Evolutionary conservation across 1,284 basidiomycete species (phyloP).

Genomic region (Rugosomyces carneus): DNA sequence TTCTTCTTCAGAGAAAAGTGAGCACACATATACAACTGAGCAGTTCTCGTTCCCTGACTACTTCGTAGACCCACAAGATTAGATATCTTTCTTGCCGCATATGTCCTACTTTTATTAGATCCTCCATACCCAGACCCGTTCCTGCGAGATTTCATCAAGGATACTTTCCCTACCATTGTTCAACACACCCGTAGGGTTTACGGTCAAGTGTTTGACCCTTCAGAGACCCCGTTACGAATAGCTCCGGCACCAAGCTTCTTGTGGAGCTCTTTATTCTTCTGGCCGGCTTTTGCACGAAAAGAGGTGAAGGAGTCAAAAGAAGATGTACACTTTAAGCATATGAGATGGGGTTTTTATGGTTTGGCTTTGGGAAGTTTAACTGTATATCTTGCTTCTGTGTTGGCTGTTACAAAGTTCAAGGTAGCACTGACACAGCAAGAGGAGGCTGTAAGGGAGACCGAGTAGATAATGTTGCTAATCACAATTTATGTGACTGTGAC

Average conservation of each 20-base stretch:
- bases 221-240: slow-evolving; percentile 10
- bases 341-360: slow-evolving; percentile 34
- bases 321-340: slow-evolving; percentile 27
- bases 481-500: neutral
- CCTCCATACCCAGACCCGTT: slow-evolving; percentile 58
- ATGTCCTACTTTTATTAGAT: slow-evolving; percentile 52
- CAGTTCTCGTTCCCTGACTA: neutral
- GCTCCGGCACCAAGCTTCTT: slow-evolving; percentile 13
- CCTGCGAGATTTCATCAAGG: slow-evolving; percentile 45
- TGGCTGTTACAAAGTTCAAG: slow-evolving; percentile 3
- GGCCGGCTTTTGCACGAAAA: slow-evolving; percentile 12
- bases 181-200: slow-evolving; percentile 51
- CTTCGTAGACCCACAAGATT: slow-evolving; percentile 47
- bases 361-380: slow-evolving; percentile 29
- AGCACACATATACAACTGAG: slow-evolving; percentile 7
- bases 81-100: slow-evolving; percentile 61
- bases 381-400: slow-evolving; percentile 27
- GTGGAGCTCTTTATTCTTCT: slow-evolving; percentile 25
- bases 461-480: neutral
- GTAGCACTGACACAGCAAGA: neutral
- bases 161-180: slow-evolving; percentile 50
- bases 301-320: slow-evolving; percentile 20
- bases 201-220: slow-evolving; percentile 18
- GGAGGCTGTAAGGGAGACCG: neutral
- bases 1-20: slow-evolving; percentile 51